These are phyloP conservation scores for Prunus mira DNA, from an alignment of 306 rosid species.

Conservation along the genomic window DNA sequence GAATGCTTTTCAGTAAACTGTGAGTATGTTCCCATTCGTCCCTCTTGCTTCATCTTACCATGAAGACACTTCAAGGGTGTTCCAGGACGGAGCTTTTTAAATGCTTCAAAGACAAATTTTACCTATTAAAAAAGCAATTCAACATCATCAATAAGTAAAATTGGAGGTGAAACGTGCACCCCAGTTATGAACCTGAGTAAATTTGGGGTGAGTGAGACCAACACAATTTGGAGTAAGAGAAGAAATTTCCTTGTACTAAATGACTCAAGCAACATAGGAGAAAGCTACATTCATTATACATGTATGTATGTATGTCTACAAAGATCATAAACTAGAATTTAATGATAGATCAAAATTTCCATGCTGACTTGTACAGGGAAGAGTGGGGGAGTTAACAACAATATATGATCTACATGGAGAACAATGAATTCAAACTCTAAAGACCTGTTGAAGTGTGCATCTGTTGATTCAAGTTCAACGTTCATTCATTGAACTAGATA, in stretches of 20 bases:
- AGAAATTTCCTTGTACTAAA: neutral
- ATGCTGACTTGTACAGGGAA: neutral
- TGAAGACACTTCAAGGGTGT: constrained; percentile 82
- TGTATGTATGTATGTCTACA: neutral
- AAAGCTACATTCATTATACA: neutral
- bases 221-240: neutral
- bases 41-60: constrained; percentile 87
- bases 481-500: neutral
- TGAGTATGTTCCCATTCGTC: constrained; percentile 69
- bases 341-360: neutral
- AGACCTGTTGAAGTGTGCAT: neutral
- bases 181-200: neutral
- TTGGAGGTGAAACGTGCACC: constrained; percentile 8
- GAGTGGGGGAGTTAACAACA: neutral
- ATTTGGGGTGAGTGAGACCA: neutral
- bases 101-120: constrained; percentile 76
- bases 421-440: neutral
- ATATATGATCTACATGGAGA: neutral
- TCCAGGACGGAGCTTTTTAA: constrained; percentile 90
- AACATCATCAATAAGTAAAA: constrained; percentile 16
- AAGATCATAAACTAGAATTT: neutral
- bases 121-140: constrained; percentile 65
- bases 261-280: neutral
- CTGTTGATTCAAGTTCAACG: neutral
- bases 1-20: constrained; percentile 75